Evolutionary conservation across 306 rosid genomes (phyloP), one percentile per base, ranked within the genome.

Genomic region (Sicyos edulis): DNA sequence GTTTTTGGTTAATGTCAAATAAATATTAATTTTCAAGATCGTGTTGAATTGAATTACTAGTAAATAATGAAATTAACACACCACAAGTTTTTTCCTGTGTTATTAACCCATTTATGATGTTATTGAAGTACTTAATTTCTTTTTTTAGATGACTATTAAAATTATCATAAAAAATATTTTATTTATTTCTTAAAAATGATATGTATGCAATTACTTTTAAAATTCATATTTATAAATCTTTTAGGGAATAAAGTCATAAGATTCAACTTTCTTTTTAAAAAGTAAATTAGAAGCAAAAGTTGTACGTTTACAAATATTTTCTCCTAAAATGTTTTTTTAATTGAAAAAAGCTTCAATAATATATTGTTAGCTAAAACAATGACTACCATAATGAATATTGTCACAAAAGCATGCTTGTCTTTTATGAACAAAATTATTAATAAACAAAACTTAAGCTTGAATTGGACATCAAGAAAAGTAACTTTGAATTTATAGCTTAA

Each of bases 341-440:
- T 14, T 51, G 5, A 10, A 11, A 22, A 22, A 22, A 26, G 1
- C 19, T 26, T 24, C 14, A 59, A 59, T 29, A 29, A 13, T 14
- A 60, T 14, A 60, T 60, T 60, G 17, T 58, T 26, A 59, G 20
- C 11, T 59, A 59, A 57, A 10, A 10, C 49, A 44, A 59, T 29
- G 44, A 29, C 9, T 13, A 3, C n/a, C 66, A 26, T 29, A 60
- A 15, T 60, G 66, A 60, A 60, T 15, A 60, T 29, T 61, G 22
- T 32, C 29, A 32, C 22, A 61, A 61, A 60, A 59, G 44, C 42
- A 26, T 29, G 13, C 21, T 32, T 14, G 10, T 20, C 20, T 60
- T 60, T 60, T 8, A 32, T 29, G 47, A 60, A 60, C 47, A 61
- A 32, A 61, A 26, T 60, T 24, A 59, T 59, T 60, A 60, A 58